Base-by-base conservation (phyloP, 345 rosid species). In the Salix koriyanagi region DNA sequence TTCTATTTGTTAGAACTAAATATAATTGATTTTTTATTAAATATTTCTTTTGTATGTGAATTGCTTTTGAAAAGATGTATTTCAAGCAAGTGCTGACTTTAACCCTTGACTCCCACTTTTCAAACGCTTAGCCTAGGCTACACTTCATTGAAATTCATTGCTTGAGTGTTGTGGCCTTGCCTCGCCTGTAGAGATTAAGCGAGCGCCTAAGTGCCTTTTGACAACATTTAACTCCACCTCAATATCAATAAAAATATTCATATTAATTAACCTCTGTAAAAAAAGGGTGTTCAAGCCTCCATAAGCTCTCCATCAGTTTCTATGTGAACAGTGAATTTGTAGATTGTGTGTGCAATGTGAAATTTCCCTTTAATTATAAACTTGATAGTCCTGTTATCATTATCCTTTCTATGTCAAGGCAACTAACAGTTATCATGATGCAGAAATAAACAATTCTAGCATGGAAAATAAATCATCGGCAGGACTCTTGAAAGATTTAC, bases 401-500 rank as follows among this genome's bases (percentile, higher is more conserved):
- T 65, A 11, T 30, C 3, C 21, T 5, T 11, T 18, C 2, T 16
- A 19, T 65, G 14, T 74, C 11, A 69, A 13, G 67, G 14, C 64
- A 46, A 71, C 9, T 32, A 39, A 39, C 39, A 60, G 16, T 46
- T 39, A 28, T 71, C 71, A 71, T 89, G 42, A 16, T 83, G 83
- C 87, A 88, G 91, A 85, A 77, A 70, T 69, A 65, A 64, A 80
- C 18, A 52, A 34, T 77, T 72, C 73, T 32, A 14, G 16, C 77
- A 42, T 65, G 34, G 85, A 79, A 13, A 81, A 80, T 72, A 66
- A 81, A 10, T 83, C 89, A 74, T 34, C 70, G 48, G 64, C 19
- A 10, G 90, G 87, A 66, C 68, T 85, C 71, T 44, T 86, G 52
- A 90, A 90, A 77, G 90, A 90, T 76, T 77, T 96, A 78, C 98